Base-by-base conservation (phyloP, 1,139 yeast genomes). In the Nakaseomyces sp. region DNA sequence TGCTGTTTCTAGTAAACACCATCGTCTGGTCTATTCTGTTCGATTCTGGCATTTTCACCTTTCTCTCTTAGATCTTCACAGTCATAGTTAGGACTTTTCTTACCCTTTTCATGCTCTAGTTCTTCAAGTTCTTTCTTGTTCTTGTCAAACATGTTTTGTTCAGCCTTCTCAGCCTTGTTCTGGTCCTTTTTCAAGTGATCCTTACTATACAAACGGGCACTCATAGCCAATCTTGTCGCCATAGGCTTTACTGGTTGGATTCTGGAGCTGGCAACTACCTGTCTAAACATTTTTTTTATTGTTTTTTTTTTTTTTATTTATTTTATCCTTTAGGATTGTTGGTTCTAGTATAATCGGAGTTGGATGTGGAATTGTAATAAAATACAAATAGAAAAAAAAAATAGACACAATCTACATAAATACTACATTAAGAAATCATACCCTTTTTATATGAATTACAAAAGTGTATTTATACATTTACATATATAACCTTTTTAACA, bases 11-110 rank as follows among this genome's bases (percentile, higher is more conserved):
- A 60, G 44, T 60, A 60, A 16, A 59, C 63, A 31, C 65, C 65
- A 41, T 60, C 65, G 43, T 60, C 65, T 15, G 65, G 60, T 44
- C 65, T 57, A 37, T 58, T 58, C 45, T 60, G 65, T 41, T 60
- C 61, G 37, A 60, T 49, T 40, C 55, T 53, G 6, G 63, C 65
- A 31, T 57, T 51, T 17, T 56, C 61, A 41, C 65, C 63, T 42
- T 47, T 55, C 43, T 56, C 50, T 45, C 55, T 53, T 26, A 60
- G 42, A 36, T 49, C 53, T 9, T 35, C 28, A 15, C 18, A 10
- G 19, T 50, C 54, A 42, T 48, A 43, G 16, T 47, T 43, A 15
- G 53, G 59, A 40, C 49, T 46, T 42, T 50, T 45, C 37, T 24
- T 37, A 8, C 31, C 40, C 28, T 49, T 49, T 7, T 50, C 57